These are phyloP conservation scores for Scytalidium sp. DNA, from an alignment of 2,329 filamentous ascomycete species.

Conservation along the genomic window DNA sequence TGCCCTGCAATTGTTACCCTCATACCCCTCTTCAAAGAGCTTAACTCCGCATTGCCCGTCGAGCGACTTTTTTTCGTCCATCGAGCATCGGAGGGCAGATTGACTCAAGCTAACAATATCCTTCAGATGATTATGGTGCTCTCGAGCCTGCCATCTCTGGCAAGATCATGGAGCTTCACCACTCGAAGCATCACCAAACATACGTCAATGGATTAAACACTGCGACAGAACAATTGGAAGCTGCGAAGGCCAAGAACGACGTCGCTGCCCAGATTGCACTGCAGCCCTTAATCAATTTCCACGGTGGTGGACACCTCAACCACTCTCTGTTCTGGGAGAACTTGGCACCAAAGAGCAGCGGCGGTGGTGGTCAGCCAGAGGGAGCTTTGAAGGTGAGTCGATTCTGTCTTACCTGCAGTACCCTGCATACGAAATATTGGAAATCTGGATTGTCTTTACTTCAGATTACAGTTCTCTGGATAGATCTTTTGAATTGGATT, in stretches of 20 bases:
- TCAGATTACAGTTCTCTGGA: too few relatives aligned
- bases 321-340: conserved; percentile 70
- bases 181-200: conserved; percentile 91
- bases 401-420: too few relatives aligned
- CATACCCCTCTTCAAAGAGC: not conserved
- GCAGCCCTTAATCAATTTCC: conserved; percentile 61
- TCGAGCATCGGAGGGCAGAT: too few relatives aligned
- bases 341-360: conserved; percentile 62
- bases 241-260: conserved; percentile 51
- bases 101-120: not conserved
- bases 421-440: too few relatives aligned
- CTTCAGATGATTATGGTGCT: conserved; percentile 87
- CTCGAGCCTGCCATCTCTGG: conserved; percentile 82
- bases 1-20: not conserved
- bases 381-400: conserved; percentile 41
- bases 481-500: too few relatives aligned
- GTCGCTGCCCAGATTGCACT: conserved; percentile 50
- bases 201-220: conserved; percentile 90
- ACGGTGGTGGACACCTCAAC: conserved; percentile 66
- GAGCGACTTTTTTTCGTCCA: too few relatives aligned
- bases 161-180: conserved; percentile 95
- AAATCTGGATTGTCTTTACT: too few relatives aligned
- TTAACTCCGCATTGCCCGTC: not conserved
- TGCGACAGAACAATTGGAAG: conserved; percentile 67
- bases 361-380: conserved; percentile 56